These are phyloP conservation scores for Quercus alba DNA, from an alignment of 306 rosid species.

Conservation along the genomic window DNA sequence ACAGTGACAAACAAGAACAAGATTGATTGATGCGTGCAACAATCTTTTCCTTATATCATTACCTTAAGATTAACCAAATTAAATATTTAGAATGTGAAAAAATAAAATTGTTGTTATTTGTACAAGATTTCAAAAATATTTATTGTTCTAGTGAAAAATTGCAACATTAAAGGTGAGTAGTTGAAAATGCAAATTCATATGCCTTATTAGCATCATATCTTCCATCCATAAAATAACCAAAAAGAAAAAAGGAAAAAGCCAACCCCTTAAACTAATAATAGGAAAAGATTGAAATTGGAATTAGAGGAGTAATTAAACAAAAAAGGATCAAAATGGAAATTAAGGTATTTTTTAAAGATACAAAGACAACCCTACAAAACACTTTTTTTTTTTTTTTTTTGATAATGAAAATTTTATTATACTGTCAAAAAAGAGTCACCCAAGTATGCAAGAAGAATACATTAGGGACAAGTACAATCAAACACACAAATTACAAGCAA, in stretches of 20 bases:
- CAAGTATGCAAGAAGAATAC: too few species aligned
- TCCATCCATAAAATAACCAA: not conserved
- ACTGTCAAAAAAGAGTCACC: too few species aligned
- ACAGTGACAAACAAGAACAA: not conserved
- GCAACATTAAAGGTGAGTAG: not conserved
- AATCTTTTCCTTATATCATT: not conserved
- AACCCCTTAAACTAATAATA: not conserved
- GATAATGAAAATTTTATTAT: too few species aligned
- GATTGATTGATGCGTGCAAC: not conserved
- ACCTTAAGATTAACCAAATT: not conserved
- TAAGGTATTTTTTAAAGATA: not conserved
- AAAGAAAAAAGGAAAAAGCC: not conserved
- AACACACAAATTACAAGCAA: too few species aligned
- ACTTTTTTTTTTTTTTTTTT: not conserved
- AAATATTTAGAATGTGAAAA: not conserved
- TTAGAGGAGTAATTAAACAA: not conserved
- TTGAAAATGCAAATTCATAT: not conserved
- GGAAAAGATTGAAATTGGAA: not conserved
- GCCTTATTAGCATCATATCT: not conserved
- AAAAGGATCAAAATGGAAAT: not conserved
- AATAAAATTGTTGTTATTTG: not conserved
- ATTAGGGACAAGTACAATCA: too few species aligned
- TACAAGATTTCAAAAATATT: not conserved
- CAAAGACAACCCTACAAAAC: not conserved
- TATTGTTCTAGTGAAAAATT: not conserved